These are phyloP conservation scores for Amauroascus verrucosus DNA, from an alignment of 2,329 filamentous ascomycete species.

Conservation along the genomic window DNA sequence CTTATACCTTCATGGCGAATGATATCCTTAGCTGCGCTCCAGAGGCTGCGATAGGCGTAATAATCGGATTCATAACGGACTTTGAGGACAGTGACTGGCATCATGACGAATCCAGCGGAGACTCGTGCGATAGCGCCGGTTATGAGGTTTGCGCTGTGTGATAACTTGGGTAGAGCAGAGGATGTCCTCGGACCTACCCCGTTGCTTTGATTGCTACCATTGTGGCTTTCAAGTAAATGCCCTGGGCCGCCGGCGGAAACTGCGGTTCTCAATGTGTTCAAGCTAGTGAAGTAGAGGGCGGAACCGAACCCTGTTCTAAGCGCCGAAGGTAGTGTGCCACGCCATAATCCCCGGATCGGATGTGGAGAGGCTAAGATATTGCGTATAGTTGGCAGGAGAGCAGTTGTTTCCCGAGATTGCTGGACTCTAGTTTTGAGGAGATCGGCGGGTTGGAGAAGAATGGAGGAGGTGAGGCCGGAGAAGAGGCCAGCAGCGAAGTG, in stretches of 20 bases:
- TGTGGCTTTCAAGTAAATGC: conserved; percentile 27
- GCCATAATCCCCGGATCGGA: conserved; percentile 70
- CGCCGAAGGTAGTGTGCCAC: conserved; percentile 85
- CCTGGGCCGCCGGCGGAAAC: conserved; percentile 40
- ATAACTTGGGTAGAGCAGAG: conserved; percentile 69
- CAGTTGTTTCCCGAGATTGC: conserved; percentile 59
- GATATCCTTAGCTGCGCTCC: conserved; percentile 65
- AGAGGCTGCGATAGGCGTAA: conserved; percentile 71
- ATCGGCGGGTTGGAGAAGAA: conserved; percentile 88
- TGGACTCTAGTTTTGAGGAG: conserved; percentile 94
- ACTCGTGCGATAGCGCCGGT: conserved; percentile 78
- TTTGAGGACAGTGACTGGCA: conserved; percentile 94
- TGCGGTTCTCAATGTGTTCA: conserved; percentile 71
- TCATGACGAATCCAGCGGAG: conserved; percentile 78
- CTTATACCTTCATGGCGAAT: conserved; percentile 59
- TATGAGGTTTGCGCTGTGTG: conserved; percentile 71
- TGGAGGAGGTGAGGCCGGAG: conserved; percentile 77
- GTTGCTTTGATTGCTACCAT: conserved; percentile 16
- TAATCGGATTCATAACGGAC: conserved; percentile 86
- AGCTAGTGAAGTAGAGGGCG: conserved; percentile 82
- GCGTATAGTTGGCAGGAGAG: conserved; percentile 58
- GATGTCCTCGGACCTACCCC: conserved; percentile 32
- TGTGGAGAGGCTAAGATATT: conserved; percentile 56
- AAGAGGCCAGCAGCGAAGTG: conserved; percentile 83
- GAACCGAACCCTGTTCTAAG: conserved; percentile 86